phyloP scores from a whole-genome alignment of 2,329 filamentous ascomycete genomes.

The Alternaria gansuensis region DNA sequence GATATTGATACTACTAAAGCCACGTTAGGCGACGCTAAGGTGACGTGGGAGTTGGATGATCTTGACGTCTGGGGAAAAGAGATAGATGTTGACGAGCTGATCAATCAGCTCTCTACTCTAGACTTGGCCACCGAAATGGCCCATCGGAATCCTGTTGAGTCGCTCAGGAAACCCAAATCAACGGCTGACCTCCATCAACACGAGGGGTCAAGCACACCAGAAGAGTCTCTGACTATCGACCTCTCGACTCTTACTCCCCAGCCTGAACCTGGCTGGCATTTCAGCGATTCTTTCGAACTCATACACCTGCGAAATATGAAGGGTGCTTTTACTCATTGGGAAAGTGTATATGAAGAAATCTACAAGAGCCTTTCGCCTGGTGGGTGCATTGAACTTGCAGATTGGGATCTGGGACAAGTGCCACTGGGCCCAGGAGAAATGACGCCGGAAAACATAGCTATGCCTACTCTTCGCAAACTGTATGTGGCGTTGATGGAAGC shows the following conservation, averaged over 20 bases:
- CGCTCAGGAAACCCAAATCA: slow-evolving; percentile 21
- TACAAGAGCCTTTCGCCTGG: slow-evolving; percentile 57
- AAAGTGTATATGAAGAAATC: slow-evolving; percentile 57
- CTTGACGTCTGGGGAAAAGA: slow-evolving; percentile 49
- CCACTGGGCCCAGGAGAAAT: slow-evolving; percentile 14
- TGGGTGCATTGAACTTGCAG: slow-evolving; percentile 59
- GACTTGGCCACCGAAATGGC: slow-evolving; percentile 38
- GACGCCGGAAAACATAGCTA: slow-evolving; percentile 12
- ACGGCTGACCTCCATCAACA: slow-evolving; percentile 2
- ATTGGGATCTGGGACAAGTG: slow-evolving; percentile 48
- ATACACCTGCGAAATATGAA: slow-evolving; percentile 61
- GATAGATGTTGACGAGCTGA: slow-evolving; percentile 39
- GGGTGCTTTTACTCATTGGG: slow-evolving; percentile 60
- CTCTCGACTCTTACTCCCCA: slow-evolving; percentile 33
- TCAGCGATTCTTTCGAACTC: slow-evolving; percentile 59
- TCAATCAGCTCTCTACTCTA: slow-evolving; percentile 32
- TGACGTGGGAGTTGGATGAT: slow-evolving; percentile 52
- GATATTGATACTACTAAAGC: slow-evolving; percentile 61
- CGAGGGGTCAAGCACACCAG: slow-evolving; percentile 28
- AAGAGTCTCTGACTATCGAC: slow-evolving; percentile 36
- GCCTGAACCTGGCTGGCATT: slow-evolving; percentile 56
- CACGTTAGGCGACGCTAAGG: slow-evolving; percentile 37
- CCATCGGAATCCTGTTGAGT: slow-evolving; percentile 33
- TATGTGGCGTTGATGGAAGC: slow-evolving; percentile 49
- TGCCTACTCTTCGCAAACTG: slow-evolving; percentile 42